Evolutionary conservation across 2,329 filamentous ascomycete genomes (phyloP), one percentile per base, ranked within the genome.

Genomic region (Didymella pomorum): DNA sequence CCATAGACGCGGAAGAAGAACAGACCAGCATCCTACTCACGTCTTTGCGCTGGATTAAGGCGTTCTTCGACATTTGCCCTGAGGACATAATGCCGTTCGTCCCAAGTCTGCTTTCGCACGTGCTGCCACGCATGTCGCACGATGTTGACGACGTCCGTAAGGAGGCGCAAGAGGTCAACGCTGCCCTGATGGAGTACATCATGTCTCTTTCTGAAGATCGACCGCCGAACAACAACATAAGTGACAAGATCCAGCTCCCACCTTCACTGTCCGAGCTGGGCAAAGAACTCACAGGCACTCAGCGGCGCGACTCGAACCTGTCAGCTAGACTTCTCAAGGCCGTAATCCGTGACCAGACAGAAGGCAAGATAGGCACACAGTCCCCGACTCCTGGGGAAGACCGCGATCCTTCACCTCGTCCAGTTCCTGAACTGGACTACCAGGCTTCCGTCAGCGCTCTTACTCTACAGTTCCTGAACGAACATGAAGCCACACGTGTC

Each of bases 71-170:
- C 63, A 98, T 99, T 44, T 97, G 93, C 68, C 94, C 95, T 0
- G 95, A 97, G 73, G 95, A 99, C 71, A 96, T 99, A 4, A 83
- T 99, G 41, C 91, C 91, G 4, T 98, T 98, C 75, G 95, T 96
- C 0, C 96, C 96, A 21, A 91, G 92, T 67, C 89, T 99, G 28
- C 81, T 99, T 42, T 92, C 93, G 1, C 92, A 97, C 71, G 90
- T 99, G 55, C 84, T 99, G 26, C 96, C 95, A 16, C 93, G 93
- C 26, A 92, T 99, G 85, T 94, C 94, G 5, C 96, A 93, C 71
- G 91, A 90, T 51, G 90, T 95, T 12, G 93, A 98, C 65, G 87
- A 89, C 42, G 96, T 98, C 61, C 89, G 93, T 46, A 88, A 93
- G 72, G 93, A 93, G 45, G 95, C 95, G 16, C 90, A 89, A 42